Evolutionary conservation across 306 rosid species (phyloP).

Genomic region (Quercus cerris): DNA sequence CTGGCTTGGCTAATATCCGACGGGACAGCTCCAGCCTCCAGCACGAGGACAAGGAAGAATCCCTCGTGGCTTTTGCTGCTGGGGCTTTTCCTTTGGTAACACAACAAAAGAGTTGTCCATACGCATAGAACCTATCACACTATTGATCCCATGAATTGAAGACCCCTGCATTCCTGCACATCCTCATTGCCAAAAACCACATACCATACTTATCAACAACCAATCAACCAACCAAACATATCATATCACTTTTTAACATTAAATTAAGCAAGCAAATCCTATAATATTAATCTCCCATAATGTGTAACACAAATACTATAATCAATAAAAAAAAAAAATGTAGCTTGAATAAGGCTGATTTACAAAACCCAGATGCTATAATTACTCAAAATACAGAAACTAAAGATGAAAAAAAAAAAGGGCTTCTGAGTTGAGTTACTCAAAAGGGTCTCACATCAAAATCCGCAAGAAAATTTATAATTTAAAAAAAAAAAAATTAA

Average conservation of each 20-base stretch:
- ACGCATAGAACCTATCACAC: conserved; percentile 60
- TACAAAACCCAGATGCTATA: too few relatives aligned
- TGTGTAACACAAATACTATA: too few relatives aligned
- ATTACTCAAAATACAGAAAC: too few relatives aligned
- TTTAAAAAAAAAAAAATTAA: not conserved
- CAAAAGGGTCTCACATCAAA: too few relatives aligned
- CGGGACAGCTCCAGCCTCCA: conserved; percentile 36
- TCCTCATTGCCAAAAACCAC: conserved; percentile 22
- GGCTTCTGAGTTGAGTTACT: too few relatives aligned
- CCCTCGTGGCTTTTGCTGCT: conserved; percentile 33
- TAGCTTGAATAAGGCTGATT: too few relatives aligned
- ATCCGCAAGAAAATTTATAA: not conserved
- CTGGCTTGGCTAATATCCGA: conserved; percentile 53
- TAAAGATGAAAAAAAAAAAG: too few relatives aligned
- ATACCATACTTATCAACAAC: not conserved
- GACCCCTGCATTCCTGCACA: conserved; percentile 82
- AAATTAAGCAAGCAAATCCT: too few relatives aligned
- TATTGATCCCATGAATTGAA: conserved; percentile 69
- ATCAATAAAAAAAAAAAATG: too few relatives aligned
- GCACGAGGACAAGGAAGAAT: conserved; percentile 59
- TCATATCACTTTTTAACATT: too few relatives aligned
- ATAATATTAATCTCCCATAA: too few relatives aligned
- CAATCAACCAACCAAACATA: too few relatives aligned
- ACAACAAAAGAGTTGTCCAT: conserved; percentile 96
- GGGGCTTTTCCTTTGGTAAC: conserved; percentile 64